A percentile compares a stretch with the other conserved stretches of the same genome.
Evolutionary conservation across 78 protist genomes (phyloP).

Genomic region (Protostelium mycophagum): DNA sequence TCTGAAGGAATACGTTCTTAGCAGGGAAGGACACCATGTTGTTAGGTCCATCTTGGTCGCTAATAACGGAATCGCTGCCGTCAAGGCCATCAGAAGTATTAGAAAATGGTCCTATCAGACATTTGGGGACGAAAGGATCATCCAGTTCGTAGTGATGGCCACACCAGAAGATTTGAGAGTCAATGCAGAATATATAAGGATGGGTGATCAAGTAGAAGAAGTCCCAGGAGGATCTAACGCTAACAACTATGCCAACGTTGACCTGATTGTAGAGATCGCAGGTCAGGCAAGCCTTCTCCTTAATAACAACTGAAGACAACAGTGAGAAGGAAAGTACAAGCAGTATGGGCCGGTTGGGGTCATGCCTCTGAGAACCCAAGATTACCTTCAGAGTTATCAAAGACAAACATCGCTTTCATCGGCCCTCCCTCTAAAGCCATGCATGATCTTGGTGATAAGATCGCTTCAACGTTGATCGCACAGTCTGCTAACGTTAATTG

Average conservation of each 20-base stretch:
- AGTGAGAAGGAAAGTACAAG: constrained; percentile 68
- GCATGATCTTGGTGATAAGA: constrained; percentile 95
- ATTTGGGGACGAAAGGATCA: constrained; percentile 78
- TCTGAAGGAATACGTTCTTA: constrained; percentile 1
- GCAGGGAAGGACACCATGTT: constrained; percentile 32
- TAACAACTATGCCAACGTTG: constrained; percentile 97
- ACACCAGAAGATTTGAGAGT: constrained; percentile 93
- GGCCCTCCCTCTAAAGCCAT: constrained; percentile 85
- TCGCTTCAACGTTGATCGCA: constrained; percentile 93
- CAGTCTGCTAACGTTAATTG: constrained; percentile 90
- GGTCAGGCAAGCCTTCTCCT: neutral
- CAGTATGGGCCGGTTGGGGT: constrained; percentile 99
- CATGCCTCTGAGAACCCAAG: constrained; percentile 97
- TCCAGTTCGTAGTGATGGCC: constrained; percentile 91
- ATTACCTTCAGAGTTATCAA: constrained; percentile 74
- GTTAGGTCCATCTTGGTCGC: constrained; percentile 80
- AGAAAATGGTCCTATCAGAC: constrained; percentile 85
- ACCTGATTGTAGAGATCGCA: constrained; percentile 87
- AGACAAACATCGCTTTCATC: constrained; percentile 63
- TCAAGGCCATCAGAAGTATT: constrained; percentile 93
- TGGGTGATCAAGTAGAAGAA: constrained; percentile 88
- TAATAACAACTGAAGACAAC: neutral
- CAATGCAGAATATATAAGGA: constrained; percentile 93
- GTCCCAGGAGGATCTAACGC: constrained; percentile 94
- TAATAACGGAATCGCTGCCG: constrained; percentile 98